A percentile compares a stretch with the other conserved stretches of the same genome.
These are phyloP conservation scores for Fusarium equiseti DNA, from an alignment of 2,329 filamentous ascomycete genomes.

Conservation along the genomic window DNA sequence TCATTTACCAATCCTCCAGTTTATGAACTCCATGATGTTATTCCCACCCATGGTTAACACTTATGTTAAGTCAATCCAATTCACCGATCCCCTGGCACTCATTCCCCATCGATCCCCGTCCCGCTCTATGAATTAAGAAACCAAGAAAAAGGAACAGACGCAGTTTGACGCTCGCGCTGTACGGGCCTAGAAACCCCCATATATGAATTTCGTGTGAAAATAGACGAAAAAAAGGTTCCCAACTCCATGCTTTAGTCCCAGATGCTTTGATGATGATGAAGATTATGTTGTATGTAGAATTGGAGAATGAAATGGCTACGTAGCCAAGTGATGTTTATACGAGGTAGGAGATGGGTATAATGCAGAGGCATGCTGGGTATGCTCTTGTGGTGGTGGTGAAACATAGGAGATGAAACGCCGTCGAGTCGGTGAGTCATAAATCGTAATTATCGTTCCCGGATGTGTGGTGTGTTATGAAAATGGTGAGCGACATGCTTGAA, in stretches of 20 bases:
- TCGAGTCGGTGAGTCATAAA: constrained; percentile 40
- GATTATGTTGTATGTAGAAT: constrained; percentile 25
- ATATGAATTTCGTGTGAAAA: constrained; percentile 29
- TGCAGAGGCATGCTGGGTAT: constrained; percentile 38
- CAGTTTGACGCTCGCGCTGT: constrained; percentile 16
- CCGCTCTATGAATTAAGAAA: constrained; percentile 15
- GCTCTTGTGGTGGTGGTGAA: constrained; percentile 36
- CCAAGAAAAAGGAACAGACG: constrained; percentile 18
- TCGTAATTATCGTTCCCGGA: constrained; percentile 32
- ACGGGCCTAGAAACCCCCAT: constrained; percentile 24
- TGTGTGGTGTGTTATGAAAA: constrained; percentile 11
- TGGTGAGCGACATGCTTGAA: not conserved
- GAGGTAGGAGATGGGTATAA: constrained; percentile 31
- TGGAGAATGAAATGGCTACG: constrained; percentile 5
- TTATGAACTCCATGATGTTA: constrained; percentile 20
- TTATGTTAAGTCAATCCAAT: constrained; percentile 31
- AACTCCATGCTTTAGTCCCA: constrained; percentile 47
- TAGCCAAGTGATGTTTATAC: constrained; percentile 6
- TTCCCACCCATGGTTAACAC: constrained; percentile 20
- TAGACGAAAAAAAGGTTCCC: constrained; percentile 35
- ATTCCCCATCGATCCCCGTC: not conserved
- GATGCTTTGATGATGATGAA: constrained; percentile 37
- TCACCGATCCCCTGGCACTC: constrained; percentile 1
- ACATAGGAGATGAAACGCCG: constrained; percentile 38
- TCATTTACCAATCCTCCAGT: constrained; percentile 23